Evolutionary conservation across 108 stramenopile genomes (phyloP), one percentile per base, ranked within the genome.

Genomic region (Skeletonema menzelii): DNA sequence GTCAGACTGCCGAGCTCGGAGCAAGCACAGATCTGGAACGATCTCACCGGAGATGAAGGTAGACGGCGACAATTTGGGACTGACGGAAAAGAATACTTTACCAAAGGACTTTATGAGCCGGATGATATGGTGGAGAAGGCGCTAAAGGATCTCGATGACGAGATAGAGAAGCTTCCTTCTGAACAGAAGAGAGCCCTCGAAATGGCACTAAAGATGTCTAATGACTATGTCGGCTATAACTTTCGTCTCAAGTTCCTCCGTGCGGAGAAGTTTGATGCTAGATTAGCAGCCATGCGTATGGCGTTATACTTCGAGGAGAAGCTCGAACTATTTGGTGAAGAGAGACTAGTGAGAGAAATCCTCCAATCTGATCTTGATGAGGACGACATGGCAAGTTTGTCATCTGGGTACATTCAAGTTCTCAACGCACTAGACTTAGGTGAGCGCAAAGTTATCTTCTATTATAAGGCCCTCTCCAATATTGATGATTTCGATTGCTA

Each of bases 171-270:
- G 34, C 7, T 60, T 1, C 34, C 59, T 5, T 19, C 31, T 8
- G 34, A 31, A 2, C 53, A 65, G n/a, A 58, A 56, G 64, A n/a
- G 56, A n/a, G 56, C 59, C 20, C 59, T 60, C 32, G 34, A 70
- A 44, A 32, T 49, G 20, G 73, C 82, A 6, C 0, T 63, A 22
- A 28, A 44, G 22, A 34, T 71, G 53, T 30, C 72, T 26, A 49
- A 59, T 3, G 60, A 24, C n/a, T 80, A 76, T 42, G 66, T 84
- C 8, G 56, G 49, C 24, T 7, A 10, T 1, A 38, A 66, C 24
- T 76, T 84, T 53, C 69, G 75, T 17, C 56, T 84, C 19, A 58
- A 42, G 27, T 84, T 84, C 57, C 65, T 84, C n/a, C 62, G 83
- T 26, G 69, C 75, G 3, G 83, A 76, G 27, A 47, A 26, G 8